Evolutionary conservation across 2,329 filamentous ascomycete genomes (phyloP), one percentile per base, ranked within the genome.

Genomic region (Hymenoscyphus linearis): DNA sequence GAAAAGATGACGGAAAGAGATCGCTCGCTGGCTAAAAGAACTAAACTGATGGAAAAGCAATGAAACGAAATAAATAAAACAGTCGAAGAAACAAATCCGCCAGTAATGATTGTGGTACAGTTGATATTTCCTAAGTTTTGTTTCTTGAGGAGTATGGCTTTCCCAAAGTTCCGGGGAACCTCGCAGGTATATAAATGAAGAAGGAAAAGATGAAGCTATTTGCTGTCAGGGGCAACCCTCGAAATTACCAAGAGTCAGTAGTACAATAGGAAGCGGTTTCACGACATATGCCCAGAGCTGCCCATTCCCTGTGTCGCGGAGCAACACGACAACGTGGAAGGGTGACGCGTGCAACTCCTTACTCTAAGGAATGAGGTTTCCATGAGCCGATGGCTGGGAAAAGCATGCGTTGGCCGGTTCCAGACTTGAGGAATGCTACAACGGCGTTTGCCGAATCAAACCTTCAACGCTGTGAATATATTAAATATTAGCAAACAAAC

Each of bases 171-270:
- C 22, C 35, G 31, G 57, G 54, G 36, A 52, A 55, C 54, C 22
- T 55, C 35, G 52, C 37, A 36, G 18, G 59, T 62, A 60, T 59
- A 64, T 57, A 58, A 47, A 59, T 47, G 44, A 55, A 59, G 47
- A 56, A 53, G 18, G 12, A 18, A 50, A 26, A 26, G 4, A 18
- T 62, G 50, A 56, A 57, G 56, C 61, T 57, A 53, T 59, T 60
- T 54, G 64, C 68, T 69, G 67, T 66, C 63, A 69, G 65, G 68
- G 67, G 68, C 66, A 69, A 66, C 61, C 56, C 54, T 52, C 52
- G 64, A 71, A 67, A 71, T 69, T 69, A 68, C 58, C 55, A 64
- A 65, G 65, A 67, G 66, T 68, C 68, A 68, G 69, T 70, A 59
- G 56, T 53, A 70, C 68, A 68, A 64, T 62, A 60, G 40, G 59